These are phyloP conservation scores for Xylona heveae DNA, from an alignment of 495 filamentous ascomycete species.

Conservation along the genomic window DNA sequence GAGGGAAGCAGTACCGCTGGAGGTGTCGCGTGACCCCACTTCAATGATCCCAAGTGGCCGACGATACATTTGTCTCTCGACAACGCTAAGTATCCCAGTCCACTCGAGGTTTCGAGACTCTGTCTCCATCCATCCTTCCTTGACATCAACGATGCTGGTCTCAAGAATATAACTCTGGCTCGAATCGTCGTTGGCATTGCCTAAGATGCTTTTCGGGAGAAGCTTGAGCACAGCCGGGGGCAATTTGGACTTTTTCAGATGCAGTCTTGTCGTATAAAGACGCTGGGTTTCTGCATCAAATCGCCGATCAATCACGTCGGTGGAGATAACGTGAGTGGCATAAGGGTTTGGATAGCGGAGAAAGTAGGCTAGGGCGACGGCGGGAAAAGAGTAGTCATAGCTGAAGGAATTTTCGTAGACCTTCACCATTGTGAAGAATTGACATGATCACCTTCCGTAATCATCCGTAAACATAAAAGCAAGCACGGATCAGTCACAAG, in stretches of 20 bases:
- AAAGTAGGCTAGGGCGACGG: slow-evolving; percentile 94
- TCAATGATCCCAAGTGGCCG: slow-evolving; percentile 16
- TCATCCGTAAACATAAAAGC: slow-evolving; percentile 9
- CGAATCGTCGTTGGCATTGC: slow-evolving; percentile 39
- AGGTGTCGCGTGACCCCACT: slow-evolving; percentile 1
- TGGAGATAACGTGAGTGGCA: slow-evolving; percentile 81
- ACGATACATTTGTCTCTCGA: slow-evolving; percentile 65
- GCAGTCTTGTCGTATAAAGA: slow-evolving; percentile 72
- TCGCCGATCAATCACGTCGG: slow-evolving; percentile 77
- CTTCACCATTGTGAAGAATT: slow-evolving; percentile 38
- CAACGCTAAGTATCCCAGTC: slow-evolving; percentile 46
- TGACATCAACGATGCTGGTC: slow-evolving; percentile 70
- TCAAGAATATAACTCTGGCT: slow-evolving; percentile 77
- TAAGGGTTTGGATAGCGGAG: slow-evolving; percentile 98
- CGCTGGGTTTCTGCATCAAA: slow-evolving; percentile 62
- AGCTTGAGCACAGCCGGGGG: slow-evolving; percentile 66
- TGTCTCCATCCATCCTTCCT: slow-evolving; percentile 50
- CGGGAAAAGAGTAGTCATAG: slow-evolving; percentile 81
- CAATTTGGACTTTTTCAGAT: slow-evolving; percentile 82
- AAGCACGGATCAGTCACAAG: slow-evolving; percentile 1
- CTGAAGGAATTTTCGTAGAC: slow-evolving; percentile 74
- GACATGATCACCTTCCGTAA: slow-evolving; percentile 3
- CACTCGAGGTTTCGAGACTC: slow-evolving; percentile 21
- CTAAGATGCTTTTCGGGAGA: slow-evolving; percentile 54
- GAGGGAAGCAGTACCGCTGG: slow-evolving; percentile 7